Evolutionary conservation across 768 basidiomycete genomes (phyloP), one percentile per base, ranked within the genome.

Genomic region (Termitomyces bulborhizus): DNA sequence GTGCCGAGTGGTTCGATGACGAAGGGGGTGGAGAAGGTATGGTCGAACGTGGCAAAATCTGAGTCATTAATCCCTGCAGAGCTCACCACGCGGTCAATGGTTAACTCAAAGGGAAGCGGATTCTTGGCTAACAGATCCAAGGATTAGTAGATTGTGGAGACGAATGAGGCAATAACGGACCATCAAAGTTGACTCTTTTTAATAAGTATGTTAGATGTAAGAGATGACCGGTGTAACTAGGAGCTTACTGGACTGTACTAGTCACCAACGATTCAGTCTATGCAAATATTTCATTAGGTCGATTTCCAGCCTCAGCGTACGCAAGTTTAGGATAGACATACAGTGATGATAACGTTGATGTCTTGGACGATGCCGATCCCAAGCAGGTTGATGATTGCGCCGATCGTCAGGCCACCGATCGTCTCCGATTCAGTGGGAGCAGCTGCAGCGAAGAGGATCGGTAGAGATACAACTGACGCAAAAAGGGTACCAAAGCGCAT

Each of bases 1-100:
- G 76, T 77, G 43, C 76, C 71, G 31, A 74, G 65, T 44, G 76
- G 72, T 6, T 78, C 73, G 3, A 84, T 77, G 21, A 82, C 69
- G 42, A 82, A 70, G 44, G 81, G 80, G 40, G 60, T 69, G 52
- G 74, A 62, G 71, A 86, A 87, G 4, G 74, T 70, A 57, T 84
- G 79, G 58, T 77, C 74, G 65, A 87, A 86, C 43, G 73, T 73
- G 18, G 85, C 84, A 60, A 75, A 86, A 34, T 70, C 74, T 37
- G 77, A 76, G 13, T 76, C 78, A 54, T 83, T 75, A 47, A 87
- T 66, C 0, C 78, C 77, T 3, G 77, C 77, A 47, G 76, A 64
- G 53, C 71, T 68, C 50, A 65, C 66, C 21, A 79, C 69, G 51
- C 67, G 64, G 58, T 77, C 73, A 58, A 81, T 69, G 29, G 73